phyloP scores from a whole-genome alignment of 768 basidiomycete genomes.

The Lanmaoa pseudosensibilis region DNA sequence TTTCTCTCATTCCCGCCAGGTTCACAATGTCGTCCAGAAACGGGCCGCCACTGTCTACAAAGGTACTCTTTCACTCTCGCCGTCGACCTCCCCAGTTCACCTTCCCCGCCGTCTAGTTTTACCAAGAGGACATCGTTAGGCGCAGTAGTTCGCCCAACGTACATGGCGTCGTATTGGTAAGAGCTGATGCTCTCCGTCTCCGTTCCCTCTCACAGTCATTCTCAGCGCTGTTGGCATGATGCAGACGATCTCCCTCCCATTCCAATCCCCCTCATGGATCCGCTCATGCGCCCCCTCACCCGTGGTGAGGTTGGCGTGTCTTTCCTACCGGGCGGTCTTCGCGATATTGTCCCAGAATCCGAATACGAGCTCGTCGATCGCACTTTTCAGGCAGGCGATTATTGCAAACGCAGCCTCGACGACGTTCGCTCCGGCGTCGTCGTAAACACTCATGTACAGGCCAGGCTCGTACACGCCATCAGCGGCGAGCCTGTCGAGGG shows the following conservation, averaged over 20 bases:
- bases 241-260: conserved; percentile 64
- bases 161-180: conserved; percentile 68
- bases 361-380: conserved; percentile 74
- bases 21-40: conserved; percentile 28
- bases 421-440: conserved; percentile 78
- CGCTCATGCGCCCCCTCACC: conserved; percentile 70
- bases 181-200: conserved; percentile 14
- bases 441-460: conserved; percentile 57
- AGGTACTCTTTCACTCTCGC: conserved; percentile 22
- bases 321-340: conserved; percentile 52
- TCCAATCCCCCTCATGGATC: conserved; percentile 50
- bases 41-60: conserved; percentile 31
- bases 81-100: background rate
- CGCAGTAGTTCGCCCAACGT: conserved; percentile 40
- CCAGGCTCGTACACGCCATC: conserved; percentile 75
- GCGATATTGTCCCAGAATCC: conserved; percentile 72
- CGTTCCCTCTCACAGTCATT: conserved; percentile 7
- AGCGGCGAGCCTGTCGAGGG: conserved; percentile 56
- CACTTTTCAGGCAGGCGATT: conserved; percentile 73
- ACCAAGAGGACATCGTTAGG: conserved; percentile 66
- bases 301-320: conserved; percentile 84
- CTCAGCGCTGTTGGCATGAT: conserved; percentile 86
- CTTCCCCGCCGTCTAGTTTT: conserved; percentile 44
- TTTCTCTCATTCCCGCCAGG: background rate
- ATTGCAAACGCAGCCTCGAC: conserved; percentile 76